Evolutionary conservation across 2,329 filamentous ascomycete species (phyloP).

Genomic region (Microcera coccophila): DNA sequence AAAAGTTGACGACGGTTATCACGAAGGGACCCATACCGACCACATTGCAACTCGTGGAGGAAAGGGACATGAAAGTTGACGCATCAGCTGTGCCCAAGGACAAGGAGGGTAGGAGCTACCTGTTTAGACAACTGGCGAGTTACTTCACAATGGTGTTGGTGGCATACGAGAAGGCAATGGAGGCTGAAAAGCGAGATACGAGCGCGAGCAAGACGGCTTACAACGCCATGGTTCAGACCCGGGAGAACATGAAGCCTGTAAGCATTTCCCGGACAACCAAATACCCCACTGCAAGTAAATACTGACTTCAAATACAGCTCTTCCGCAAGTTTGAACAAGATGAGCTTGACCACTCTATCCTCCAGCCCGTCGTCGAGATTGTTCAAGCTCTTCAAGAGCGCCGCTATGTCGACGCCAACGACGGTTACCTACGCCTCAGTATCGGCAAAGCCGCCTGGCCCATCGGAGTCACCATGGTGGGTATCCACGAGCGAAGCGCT

Average conservation of each 20-base stretch:
- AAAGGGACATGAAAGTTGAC: constrained; percentile 83
- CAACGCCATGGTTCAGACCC: constrained; percentile 79
- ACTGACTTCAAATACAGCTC: constrained; percentile 43
- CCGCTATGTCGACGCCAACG: constrained; percentile 92
- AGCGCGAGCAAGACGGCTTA: constrained; percentile 78
- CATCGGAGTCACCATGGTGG: constrained; percentile 99
- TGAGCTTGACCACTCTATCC: constrained; percentile 72
- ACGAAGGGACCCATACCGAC: constrained; percentile 83
- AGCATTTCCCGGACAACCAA: constrained; percentile 13
- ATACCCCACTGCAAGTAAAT: constrained; percentile 4
- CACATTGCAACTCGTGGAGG: constrained; percentile 71
- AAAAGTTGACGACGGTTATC: constrained; percentile 58
- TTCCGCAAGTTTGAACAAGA: constrained; percentile 85
- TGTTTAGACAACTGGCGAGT: constrained; percentile 84
- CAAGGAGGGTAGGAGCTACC: constrained; percentile 60
- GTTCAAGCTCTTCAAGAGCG: constrained; percentile 85
- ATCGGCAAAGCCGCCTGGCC: constrained; percentile 98
- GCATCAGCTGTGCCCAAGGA: constrained; percentile 56
- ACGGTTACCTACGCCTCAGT: constrained; percentile 86
- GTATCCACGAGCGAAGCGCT: constrained; percentile 95
- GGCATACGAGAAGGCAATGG: constrained; percentile 80
- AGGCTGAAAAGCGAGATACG: constrained; percentile 59
- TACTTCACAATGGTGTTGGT: constrained; percentile 96
- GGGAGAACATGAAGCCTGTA: constrained; percentile 79
- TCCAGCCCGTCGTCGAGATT: constrained; percentile 85